phyloP scores from a whole-genome alignment of 345 rosid genomes.

The Syzygium aqueum region DNA sequence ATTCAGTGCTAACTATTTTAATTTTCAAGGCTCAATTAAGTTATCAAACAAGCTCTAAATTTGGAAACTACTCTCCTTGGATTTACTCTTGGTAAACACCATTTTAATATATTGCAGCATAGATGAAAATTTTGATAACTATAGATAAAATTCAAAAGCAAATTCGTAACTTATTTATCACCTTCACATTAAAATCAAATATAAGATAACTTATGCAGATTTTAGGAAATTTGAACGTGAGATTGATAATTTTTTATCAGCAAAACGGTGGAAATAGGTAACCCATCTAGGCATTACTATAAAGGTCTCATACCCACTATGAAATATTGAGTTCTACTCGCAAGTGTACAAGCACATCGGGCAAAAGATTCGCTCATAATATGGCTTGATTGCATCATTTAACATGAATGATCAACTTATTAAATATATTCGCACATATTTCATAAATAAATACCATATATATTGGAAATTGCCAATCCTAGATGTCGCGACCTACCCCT shows the following conservation, averaged over 20 bases:
- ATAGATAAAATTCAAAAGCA: neutral
- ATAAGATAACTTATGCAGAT: neutral
- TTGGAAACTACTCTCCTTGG: neutral
- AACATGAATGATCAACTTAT: neutral
- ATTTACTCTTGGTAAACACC: neutral
- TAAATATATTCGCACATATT: neutral
- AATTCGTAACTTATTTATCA: neutral
- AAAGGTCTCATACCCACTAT: neutral
- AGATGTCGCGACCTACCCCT: too few relatives aligned
- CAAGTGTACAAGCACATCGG: neutral
- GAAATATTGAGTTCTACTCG: neutral
- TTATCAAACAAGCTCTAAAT: neutral
- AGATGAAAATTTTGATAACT: neutral
- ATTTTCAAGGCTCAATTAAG: neutral
- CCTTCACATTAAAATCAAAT: neutral
- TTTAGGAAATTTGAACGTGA: neutral
- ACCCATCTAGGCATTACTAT: neutral
- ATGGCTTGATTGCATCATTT: neutral
- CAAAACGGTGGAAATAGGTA: neutral
- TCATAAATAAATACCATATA: neutral
- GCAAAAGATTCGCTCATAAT: neutral
- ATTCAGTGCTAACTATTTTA: neutral
- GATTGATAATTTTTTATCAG: too few relatives aligned
- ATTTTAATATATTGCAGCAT: neutral
- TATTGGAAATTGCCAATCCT: neutral